Percentiles rank a stretch among this genome's conserved stretches.
Evolutionary conservation across 345 rosid species (phyloP).

Genomic region (Brassica carinata): DNA sequence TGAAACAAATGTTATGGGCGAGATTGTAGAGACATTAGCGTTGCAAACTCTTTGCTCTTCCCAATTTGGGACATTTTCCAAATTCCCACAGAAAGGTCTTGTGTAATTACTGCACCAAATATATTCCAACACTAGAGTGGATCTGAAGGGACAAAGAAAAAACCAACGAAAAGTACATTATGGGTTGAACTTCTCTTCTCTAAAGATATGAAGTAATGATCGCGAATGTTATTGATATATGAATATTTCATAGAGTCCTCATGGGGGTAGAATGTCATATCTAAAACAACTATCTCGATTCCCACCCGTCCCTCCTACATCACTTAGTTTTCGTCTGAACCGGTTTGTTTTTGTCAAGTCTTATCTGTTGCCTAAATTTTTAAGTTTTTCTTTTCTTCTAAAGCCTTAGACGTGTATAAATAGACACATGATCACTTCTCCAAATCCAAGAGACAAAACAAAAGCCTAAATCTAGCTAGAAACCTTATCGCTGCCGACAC

Average conservation of each 20-base stretch:
- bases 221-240: not conserved
- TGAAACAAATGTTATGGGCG: not conserved
- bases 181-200: too few species aligned
- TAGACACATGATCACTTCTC: not conserved
- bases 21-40: not conserved
- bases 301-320: not conserved
- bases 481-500: not conserved
- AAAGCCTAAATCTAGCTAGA: not conserved
- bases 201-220: not conserved
- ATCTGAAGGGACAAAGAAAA: too few species aligned
- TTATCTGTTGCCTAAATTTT: not conserved
- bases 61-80: too few species aligned
- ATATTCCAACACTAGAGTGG: too few species aligned
- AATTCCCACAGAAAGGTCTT: too few species aligned
- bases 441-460: not conserved
- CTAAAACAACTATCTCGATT: not conserved
- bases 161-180: too few species aligned
- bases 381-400: not conserved
- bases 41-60: too few species aligned
- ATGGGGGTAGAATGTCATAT: not conserved
- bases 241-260: not conserved
- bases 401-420: not conserved
- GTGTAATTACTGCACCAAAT: too few species aligned
- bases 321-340: not conserved
- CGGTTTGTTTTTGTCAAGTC: not conserved